These are phyloP conservation scores for Pseudevernia furfuracea DNA, from an alignment of 495 filamentous ascomycete species.

Conservation along the genomic window DNA sequence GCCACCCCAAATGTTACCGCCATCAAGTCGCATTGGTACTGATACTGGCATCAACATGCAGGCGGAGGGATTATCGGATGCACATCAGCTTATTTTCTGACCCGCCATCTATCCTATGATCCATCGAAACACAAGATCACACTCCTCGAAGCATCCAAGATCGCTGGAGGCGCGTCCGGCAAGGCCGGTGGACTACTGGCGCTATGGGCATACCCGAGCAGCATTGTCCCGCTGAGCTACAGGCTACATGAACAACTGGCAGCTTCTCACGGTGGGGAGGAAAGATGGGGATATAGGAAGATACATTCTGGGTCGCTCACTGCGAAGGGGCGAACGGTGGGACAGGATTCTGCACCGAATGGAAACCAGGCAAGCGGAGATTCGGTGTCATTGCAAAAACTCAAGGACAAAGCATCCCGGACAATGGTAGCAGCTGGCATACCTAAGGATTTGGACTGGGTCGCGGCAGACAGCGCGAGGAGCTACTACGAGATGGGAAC, in stretches of 20 bases:
- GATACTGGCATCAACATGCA: slow-evolving; percentile 29
- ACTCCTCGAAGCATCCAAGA: slow-evolving; percentile 78
- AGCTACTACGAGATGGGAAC: slow-evolving; percentile 79
- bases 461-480: slow-evolving; percentile 56
- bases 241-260: slow-evolving; percentile 75
- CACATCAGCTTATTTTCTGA: slow-evolving; percentile 89
- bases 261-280: slow-evolving; percentile 71
- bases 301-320: slow-evolving; percentile 68
- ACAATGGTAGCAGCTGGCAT: slow-evolving; percentile 55
- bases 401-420: slow-evolving; percentile 51
- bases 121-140: slow-evolving; percentile 69
- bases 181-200: slow-evolving; percentile 91
- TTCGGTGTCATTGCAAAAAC: slow-evolving; percentile 59
- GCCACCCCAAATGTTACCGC: slow-evolving; percentile 6
- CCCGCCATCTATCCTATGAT: slow-evolving; percentile 78
- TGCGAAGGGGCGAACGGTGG: slow-evolving; percentile 45
- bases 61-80: slow-evolving; percentile 94
- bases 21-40: slow-evolving; percentile 7
- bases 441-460: slow-evolving; percentile 82
- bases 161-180: slow-evolving; percentile 87
- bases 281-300: slow-evolving; percentile 81
- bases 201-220: slow-evolving; percentile 85
- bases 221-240: slow-evolving; percentile 82
- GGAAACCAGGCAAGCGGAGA: slow-evolving; percentile 25
- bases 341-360: slow-evolving; percentile 27